Conservation (phyloP, 495 filamentous ascomycete genomes). For the Polyplosphaeria fusca region DNA sequence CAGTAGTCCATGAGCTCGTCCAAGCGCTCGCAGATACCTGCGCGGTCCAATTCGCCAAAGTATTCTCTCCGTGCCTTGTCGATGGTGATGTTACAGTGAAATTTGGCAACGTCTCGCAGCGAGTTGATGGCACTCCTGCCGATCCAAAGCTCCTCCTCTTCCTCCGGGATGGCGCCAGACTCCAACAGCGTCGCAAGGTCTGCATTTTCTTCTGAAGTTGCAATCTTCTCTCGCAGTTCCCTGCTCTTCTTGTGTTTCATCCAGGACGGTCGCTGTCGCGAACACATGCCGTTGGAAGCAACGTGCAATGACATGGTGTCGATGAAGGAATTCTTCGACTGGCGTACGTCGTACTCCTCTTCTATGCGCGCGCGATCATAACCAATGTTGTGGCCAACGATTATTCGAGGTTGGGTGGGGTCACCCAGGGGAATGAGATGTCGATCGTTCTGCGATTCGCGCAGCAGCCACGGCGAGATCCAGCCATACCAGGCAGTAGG, state of each 20-base stretch:
- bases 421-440: constrained; percentile 88
- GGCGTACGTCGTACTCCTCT: constrained; percentile 84
- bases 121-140: constrained; percentile 93
- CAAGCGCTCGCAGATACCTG: constrained; percentile 63
- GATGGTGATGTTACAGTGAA: constrained; percentile 87
- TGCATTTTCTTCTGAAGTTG: constrained; percentile 62
- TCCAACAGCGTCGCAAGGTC: constrained; percentile 72
- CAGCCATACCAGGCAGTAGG: constrained; percentile 93
- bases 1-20: constrained; percentile 91
- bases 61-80: constrained; percentile 85
- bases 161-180: constrained; percentile 56
- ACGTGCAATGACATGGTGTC: constrained; percentile 99
- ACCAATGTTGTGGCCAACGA: constrained; percentile 94
- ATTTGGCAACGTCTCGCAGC: constrained; percentile 90
- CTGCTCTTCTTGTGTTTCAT: constrained; percentile 89
- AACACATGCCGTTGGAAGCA: constrained; percentile 98
- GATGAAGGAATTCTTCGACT: constrained; percentile 81
- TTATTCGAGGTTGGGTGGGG: constrained; percentile 61
- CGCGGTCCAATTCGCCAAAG: constrained; percentile 77
- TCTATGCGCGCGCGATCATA: constrained; percentile 85
- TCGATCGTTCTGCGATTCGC: constrained; percentile 67
- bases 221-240: constrained; percentile 77
- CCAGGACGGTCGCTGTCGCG: constrained; percentile 92
- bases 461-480: constrained; percentile 93
- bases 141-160: constrained; percentile 94